A percentile compares a stretch with the other conserved stretches of the same genome.
Evolutionary conservation across 1,284 basidiomycete species (phyloP).

Genomic region (Microbotryum violaceum): DNA sequence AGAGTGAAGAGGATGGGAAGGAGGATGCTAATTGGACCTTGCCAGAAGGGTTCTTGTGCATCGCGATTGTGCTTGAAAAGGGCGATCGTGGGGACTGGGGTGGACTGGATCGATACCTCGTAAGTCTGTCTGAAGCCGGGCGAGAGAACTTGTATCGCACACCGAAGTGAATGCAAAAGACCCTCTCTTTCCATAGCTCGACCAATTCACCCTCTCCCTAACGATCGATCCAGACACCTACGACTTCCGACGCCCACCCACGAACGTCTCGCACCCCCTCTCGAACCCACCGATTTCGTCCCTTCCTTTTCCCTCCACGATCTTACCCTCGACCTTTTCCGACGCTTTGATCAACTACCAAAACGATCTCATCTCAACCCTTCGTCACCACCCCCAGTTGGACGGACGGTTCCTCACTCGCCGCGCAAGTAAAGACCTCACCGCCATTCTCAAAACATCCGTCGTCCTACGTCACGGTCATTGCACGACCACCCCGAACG

Average conservation of each 20-base stretch:
- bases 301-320: conserved; percentile 27
- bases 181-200: conserved; percentile 49
- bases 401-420: conserved; percentile 60
- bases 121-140: background rate
- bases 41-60: conserved; percentile 57
- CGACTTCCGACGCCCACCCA: conserved; percentile 34
- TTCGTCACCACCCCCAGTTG: conserved; percentile 59
- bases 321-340: conserved; percentile 44
- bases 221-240: conserved; percentile 43
- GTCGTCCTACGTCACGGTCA: background rate
- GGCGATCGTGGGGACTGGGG: conserved; percentile 13
- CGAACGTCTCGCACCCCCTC: conserved; percentile 30
- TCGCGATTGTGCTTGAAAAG: conserved; percentile 60
- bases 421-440: conserved; percentile 53
- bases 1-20: conserved; percentile 8
- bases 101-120: conserved; percentile 5
- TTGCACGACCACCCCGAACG: too few relatives aligned
- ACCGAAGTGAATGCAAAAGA: conserved; percentile 26
- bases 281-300: conserved; percentile 41
- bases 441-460: conserved; percentile 44
- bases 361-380: conserved; percentile 61
- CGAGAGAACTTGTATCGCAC: background rate
- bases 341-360: conserved; percentile 55
- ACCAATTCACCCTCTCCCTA: conserved; percentile 66
- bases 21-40: conserved; percentile 49